phyloP scores from a whole-genome alignment of 495 filamentous ascomycete species.

The Acidiella bohemica region DNA sequence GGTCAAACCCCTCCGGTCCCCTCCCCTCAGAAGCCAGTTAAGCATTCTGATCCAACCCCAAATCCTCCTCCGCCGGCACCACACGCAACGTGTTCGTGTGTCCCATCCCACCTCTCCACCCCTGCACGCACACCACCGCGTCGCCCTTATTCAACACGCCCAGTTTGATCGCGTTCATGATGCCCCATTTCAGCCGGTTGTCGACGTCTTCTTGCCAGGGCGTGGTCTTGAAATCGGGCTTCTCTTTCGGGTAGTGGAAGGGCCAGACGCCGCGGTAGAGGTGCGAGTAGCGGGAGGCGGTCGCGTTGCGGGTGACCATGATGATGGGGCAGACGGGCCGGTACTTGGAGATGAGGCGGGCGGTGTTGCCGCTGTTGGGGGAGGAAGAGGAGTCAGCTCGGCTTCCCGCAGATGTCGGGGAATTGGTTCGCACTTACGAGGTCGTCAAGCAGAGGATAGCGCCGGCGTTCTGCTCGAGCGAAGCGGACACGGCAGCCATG shows the following conservation, averaged over 20 bases:
- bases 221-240: conserved; percentile 77
- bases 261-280: conserved; percentile 96
- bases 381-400: neutral
- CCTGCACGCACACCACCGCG: conserved; percentile 86
- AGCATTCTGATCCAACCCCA: conserved; percentile 28
- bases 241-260: conserved; percentile 81
- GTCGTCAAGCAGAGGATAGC: conserved; percentile 92
- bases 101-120: conserved; percentile 93
- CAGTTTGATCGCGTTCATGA: conserved; percentile 68
- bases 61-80: conserved; percentile 30
- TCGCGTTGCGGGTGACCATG: conserved; percentile 84
- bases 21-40: too few relatives aligned
- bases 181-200: conserved; percentile 88
- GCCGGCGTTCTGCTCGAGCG: conserved; percentile 87
- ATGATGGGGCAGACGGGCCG: conserved; percentile 96
- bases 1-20: too few relatives aligned
- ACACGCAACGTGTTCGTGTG: conserved; percentile 76
- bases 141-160: conserved; percentile 71
- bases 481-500: conserved; percentile 89
- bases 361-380: conserved; percentile 65
- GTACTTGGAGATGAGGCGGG: conserved; percentile 93
- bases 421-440: conserved; percentile 37
- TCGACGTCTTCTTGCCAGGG: conserved; percentile 99
- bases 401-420: too few relatives aligned
- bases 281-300: conserved; percentile 77